Percentiles rank a stretch among this genome's conserved stretches.
These are phyloP conservation scores for Bipolaris gigantea DNA, from an alignment of 2,329 filamentous ascomycete species.

Conservation along the genomic window DNA sequence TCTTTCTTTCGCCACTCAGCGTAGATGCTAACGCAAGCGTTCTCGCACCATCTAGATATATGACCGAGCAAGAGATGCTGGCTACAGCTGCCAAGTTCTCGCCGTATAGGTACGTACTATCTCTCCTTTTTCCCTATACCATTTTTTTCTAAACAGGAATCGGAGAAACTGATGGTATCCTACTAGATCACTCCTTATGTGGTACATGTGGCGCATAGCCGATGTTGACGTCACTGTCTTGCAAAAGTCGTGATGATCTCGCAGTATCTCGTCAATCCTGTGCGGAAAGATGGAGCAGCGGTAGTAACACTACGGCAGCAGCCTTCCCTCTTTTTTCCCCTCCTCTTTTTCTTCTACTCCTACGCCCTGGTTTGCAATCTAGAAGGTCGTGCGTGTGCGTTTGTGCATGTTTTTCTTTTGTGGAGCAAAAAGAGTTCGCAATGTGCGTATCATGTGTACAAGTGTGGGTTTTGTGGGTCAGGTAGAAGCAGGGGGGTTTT, in stretches of 20 bases:
- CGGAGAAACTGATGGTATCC: neutral
- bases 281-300: neutral
- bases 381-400: neutral
- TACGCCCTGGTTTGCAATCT: too few relatives aligned
- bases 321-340: neutral
- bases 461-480: neutral
- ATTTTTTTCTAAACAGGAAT: neutral
- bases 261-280: too few relatives aligned
- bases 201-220: conserved; percentile 94
- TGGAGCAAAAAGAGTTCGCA: neutral
- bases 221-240: conserved; percentile 70
- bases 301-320: neutral
- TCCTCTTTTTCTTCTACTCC: too few relatives aligned
- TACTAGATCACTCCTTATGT: conserved; percentile 84
- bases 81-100: conserved; percentile 77
- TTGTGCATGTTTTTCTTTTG: neutral
- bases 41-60: conserved; percentile 58
- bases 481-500: too few relatives aligned
- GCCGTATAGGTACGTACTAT: conserved; percentile 68
- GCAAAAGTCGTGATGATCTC: conserved; percentile 20
- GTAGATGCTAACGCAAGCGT: neutral
- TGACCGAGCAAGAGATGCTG: conserved; percentile 90
- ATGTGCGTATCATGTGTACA: neutral
- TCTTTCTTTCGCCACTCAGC: neutral
- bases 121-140: conserved; percentile 9